Evolutionary conservation across 2,329 filamentous ascomycete species (phyloP), one percentile per base, ranked within the genome.

Genomic region (Lasiodiplodia sp.): DNA sequence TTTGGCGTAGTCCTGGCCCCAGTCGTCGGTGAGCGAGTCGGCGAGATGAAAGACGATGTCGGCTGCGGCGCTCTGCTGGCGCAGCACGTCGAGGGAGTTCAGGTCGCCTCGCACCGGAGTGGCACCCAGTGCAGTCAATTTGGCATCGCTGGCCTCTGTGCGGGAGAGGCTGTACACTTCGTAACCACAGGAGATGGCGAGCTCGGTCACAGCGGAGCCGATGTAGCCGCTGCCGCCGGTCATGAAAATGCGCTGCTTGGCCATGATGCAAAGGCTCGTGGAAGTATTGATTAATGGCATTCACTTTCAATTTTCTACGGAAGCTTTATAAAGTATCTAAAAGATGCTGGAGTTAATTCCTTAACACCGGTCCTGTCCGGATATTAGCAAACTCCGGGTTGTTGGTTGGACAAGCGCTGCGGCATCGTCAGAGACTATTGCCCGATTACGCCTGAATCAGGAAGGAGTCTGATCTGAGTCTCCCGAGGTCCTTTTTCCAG

Each of bases 31-130:
- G 60, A 79, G 76, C 2, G 69, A 16, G 67, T 71, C 72, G 21
- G 79, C 83, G 6, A 85, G 76, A 69, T 83, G 81, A 4, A 85
- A 72, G 7, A 85, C 80, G n/a, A 77, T 72, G 67, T 85, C 82
- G 6, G 82, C 81, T 11, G 73, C 69, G n/a, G 76, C 70, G 57
- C 78, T 77, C 70, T 83, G 80, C 16, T 69, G 37, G 2, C 75
- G 75, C 4, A 86, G 76, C 2, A 82, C 70, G 25, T 81, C 78
- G 49, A 80, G 75, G 11, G 79, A 73, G 57, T 18, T 18, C 3
- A 85, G 77, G 70, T 81, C 78, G 1, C 83, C 83, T 37, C 80
- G 78, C 4, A 83, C 73, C 2, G 81, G 78, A 0, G 72, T 73
- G 0, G 78, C 84, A 51, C 83, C 38, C 38, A 44, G 38, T 7